Evolutionary conservation across 768 basidiomycete species (phyloP).

Genomic region (Mycena metata): DNA sequence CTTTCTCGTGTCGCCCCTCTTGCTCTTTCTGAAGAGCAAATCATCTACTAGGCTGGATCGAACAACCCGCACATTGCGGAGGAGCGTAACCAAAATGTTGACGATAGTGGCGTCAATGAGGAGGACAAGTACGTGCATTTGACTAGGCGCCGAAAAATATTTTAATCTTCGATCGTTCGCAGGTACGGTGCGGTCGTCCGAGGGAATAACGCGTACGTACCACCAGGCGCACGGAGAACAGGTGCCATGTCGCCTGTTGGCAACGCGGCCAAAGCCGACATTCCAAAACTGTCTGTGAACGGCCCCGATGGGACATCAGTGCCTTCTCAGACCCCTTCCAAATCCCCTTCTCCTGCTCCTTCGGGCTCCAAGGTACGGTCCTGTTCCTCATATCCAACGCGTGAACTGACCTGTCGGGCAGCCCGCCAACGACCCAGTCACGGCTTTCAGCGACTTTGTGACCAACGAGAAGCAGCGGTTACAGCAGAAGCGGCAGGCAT

Average conservation of each 20-base stretch:
- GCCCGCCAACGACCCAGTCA: constrained; percentile 82
- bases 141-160: constrained; percentile 11
- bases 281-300: constrained; percentile 83
- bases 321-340: constrained; percentile 60
- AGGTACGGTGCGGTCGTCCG: constrained; percentile 96
- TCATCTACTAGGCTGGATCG: constrained; percentile 61
- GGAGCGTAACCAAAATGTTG: constrained; percentile 77
- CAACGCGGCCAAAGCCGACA: constrained; percentile 56
- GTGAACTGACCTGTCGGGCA: constrained; percentile 44
- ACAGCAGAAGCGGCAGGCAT: constrained; percentile 89
- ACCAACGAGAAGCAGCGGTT: constrained; percentile 91
- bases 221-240: constrained; percentile 85
- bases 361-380: constrained; percentile 65
- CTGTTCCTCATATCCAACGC: neutral
- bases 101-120: constrained; percentile 87
- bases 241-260: constrained; percentile 46
- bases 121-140: constrained; percentile 87
- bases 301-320: constrained; percentile 78
- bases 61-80: constrained; percentile 91
- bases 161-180: constrained; percentile 42
- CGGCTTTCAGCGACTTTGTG: constrained; percentile 94
- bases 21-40: constrained; percentile 9
- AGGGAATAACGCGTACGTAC: constrained; percentile 90
- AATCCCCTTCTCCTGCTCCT: constrained; percentile 76
- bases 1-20: constrained; percentile 26